phyloP scores from a whole-genome alignment of 306 rosid genomes.

The Prunus mume region DNA sequence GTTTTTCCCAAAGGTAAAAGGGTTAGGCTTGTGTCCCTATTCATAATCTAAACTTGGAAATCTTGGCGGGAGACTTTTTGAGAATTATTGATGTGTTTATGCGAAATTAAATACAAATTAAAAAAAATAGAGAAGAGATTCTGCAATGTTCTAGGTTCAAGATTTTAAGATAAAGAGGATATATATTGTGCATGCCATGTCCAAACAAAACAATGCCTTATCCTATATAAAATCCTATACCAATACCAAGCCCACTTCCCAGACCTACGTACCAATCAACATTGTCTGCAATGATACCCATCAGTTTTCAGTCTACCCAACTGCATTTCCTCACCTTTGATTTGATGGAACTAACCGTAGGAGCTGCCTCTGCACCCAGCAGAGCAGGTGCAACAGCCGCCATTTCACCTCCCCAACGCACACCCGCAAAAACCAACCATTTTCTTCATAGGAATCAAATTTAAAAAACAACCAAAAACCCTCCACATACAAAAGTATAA shows the following conservation, averaged over 20 bases:
- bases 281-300: not conserved
- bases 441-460: too few relatives aligned
- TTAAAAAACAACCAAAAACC: too few relatives aligned
- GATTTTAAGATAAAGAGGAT: not conserved
- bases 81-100: too few relatives aligned
- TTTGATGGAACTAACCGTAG: slow-evolving; percentile 11
- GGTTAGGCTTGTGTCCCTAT: too few relatives aligned
- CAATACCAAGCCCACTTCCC: not conserved
- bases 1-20: too few relatives aligned
- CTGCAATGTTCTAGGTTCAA: not conserved
- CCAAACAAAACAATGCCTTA: slow-evolving; percentile 10
- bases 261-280: not conserved
- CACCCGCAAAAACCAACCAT: not conserved
- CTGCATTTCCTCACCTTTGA: slow-evolving; percentile 6
- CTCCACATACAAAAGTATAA: too few relatives aligned
- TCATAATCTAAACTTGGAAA: too few relatives aligned
- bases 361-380: not conserved
- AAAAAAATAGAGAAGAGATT: not conserved
- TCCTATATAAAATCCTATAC: not conserved
- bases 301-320: not conserved
- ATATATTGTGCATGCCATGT: not conserved
- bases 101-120: not conserved
- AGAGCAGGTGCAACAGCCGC: slow-evolving; percentile 5
- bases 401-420: not conserved
- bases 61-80: too few relatives aligned